Percentiles rank a stretch among this genome's conserved stretches.
Evolutionary conservation across 306 rosid genomes (phyloP).

Genomic region (Ormosia semicastrata): DNA sequence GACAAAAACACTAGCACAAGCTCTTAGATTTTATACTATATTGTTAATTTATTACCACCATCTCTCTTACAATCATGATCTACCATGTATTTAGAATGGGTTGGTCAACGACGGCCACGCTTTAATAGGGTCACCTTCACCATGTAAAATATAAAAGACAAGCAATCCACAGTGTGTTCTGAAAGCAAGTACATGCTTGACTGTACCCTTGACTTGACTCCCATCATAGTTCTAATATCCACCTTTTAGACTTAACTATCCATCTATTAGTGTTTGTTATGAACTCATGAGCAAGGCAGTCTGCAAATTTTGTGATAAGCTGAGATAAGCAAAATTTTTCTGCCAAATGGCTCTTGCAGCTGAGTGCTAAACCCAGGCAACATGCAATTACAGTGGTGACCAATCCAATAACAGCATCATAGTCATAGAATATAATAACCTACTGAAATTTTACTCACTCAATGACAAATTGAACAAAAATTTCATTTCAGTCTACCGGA

Average conservation of each 20-base stretch:
- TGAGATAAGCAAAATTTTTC: neutral
- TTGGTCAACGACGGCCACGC: conserved; percentile 8
- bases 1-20: neutral
- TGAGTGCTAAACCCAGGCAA: neutral
- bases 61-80: conserved; percentile 11
- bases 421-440: neutral
- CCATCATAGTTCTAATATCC: conserved; percentile 21
- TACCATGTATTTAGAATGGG: conserved; percentile 10
- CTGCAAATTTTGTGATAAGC: conserved; percentile 11
- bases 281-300: conserved; percentile 6
- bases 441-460: neutral
- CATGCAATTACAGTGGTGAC: conserved; percentile 6
- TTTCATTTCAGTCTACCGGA: conserved; percentile 7
- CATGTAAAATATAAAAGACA: neutral
- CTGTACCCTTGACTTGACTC: conserved; percentile 12
- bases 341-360: neutral
- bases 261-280: conserved; percentile 10
- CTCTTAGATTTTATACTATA: neutral
- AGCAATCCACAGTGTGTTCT: neutral
- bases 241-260: conserved; percentile 23
- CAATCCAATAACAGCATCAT: neutral
- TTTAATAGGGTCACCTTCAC: conserved; percentile 1
- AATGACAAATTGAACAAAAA: conserved; percentile 3
- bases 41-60: neutral
- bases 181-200: neutral